Percentiles rank a stretch among this genome's conserved stretches.
Evolutionary conservation across 805 yeast genomes (phyloP).

Genomic region (Blastobotrys chiropterorum): DNA sequence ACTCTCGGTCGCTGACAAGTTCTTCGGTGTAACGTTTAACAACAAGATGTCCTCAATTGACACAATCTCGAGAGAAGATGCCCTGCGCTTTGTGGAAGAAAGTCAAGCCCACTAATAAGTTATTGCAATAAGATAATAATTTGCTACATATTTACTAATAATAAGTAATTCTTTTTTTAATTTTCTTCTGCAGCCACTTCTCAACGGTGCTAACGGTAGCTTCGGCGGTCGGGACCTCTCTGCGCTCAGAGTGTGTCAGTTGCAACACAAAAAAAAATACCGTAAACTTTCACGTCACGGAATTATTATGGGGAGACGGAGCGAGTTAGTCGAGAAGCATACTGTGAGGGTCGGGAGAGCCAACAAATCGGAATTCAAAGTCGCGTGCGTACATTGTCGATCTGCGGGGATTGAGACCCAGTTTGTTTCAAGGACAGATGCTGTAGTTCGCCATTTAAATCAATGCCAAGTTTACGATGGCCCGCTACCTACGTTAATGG

Average conservation of each 20-base stretch:
- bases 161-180: too few relatives aligned
- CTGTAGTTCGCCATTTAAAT: slow-evolving; percentile 1
- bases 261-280: neutral
- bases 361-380: slow-evolving; percentile 7
- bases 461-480: neutral
- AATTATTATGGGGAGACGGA: slow-evolving; percentile 3
- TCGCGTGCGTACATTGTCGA: slow-evolving; percentile 6
- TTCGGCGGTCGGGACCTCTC: neutral
- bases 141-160: neutral
- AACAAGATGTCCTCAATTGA: slow-evolving; percentile 75
- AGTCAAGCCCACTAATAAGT: neutral
- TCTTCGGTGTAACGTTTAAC: slow-evolving; percentile 79
- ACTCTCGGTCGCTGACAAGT: slow-evolving; percentile 78
- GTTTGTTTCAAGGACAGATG: slow-evolving; percentile 5
- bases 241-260: neutral
- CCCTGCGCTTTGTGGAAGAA: slow-evolving; percentile 78
- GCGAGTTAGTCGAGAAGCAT: slow-evolving; percentile 4
- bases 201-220: too few relatives aligned
- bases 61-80: slow-evolving; percentile 65
- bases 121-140: neutral
- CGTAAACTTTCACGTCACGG: neutral
- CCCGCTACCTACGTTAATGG: neutral
- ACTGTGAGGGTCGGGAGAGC: slow-evolving; percentile 4
- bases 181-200: too few relatives aligned
- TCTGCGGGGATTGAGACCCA: slow-evolving; percentile 1